phyloP scores from a whole-genome alignment of 2,329 filamentous ascomycete species.

The Venturia aucupariae region DNA sequence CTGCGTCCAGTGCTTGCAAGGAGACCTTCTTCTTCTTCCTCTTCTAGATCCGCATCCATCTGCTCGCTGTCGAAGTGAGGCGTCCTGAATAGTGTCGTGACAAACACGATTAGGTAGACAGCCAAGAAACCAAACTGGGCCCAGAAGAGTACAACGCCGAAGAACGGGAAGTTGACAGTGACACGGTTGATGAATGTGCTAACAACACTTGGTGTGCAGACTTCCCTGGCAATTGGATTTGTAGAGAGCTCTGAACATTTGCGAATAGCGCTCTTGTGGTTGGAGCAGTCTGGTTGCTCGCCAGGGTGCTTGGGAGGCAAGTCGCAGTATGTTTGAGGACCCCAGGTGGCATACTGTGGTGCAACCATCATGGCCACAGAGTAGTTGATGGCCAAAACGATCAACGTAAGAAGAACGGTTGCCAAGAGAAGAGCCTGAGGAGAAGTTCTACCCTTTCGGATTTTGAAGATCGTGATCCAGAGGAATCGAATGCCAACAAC shows the following conservation, averaged over 20 bases:
- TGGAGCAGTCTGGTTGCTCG: conserved; percentile 64
- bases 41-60: conserved; percentile 80
- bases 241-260: conserved; percentile 71
- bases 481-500: conserved; percentile 89
- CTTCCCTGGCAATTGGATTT: conserved; percentile 60
- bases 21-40: conserved; percentile 87
- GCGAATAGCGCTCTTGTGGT: conserved; percentile 61
- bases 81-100: conserved; percentile 69
- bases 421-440: conserved; percentile 87
- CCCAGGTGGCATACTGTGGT: conserved; percentile 89
- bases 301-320: conserved; percentile 53
- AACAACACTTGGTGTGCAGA: conserved; percentile 86
- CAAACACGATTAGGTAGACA: conserved; percentile 71
- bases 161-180: conserved; percentile 89
- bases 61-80: conserved; percentile 68
- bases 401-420: conserved; percentile 82
- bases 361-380: conserved; percentile 87
- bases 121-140: conserved; percentile 83
- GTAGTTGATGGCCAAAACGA: conserved; percentile 88
- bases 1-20: conserved; percentile 73
- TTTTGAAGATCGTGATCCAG: conserved; percentile 88
- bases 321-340: conserved; percentile 89
- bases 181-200: conserved; percentile 90
- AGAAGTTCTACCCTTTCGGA: conserved; percentile 78
- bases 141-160: conserved; percentile 91